Percentiles rank a stretch among this genome's conserved stretches.
Evolutionary conservation across 2,329 filamentous ascomycete species (phyloP).

Genomic region (Emericellopsis cladophorae): DNA sequence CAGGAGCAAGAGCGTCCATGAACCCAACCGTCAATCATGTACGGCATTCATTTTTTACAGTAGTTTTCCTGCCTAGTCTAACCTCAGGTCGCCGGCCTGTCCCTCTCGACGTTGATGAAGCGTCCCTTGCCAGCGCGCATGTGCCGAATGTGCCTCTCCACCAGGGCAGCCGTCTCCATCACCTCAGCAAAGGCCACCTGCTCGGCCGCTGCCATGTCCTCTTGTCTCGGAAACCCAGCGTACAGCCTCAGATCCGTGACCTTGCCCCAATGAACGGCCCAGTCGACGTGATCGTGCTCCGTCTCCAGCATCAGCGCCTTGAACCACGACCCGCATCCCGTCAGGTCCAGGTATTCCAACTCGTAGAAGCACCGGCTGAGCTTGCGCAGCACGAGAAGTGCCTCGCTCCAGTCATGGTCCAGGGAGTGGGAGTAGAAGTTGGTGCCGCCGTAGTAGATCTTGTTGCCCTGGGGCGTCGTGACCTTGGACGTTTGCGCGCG

Average conservation of each 20-base stretch:
- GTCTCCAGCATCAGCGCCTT: slow-evolving; percentile 28
- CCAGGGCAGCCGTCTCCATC: slow-evolving; percentile 21
- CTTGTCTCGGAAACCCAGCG: slow-evolving; percentile 26
- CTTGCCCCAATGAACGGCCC: slow-evolving; percentile 41
- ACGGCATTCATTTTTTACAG: not conserved
- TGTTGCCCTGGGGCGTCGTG: slow-evolving; percentile 26
- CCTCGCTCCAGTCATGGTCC: slow-evolving; percentile 47
- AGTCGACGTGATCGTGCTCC: slow-evolving; percentile 37
- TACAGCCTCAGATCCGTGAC: slow-evolving; percentile 29
- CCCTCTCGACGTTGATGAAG: slow-evolving; percentile 34
- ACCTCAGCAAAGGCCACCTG: slow-evolving; percentile 19
- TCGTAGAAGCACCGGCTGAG: slow-evolving; percentile 42
- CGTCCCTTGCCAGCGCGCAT: slow-evolving; percentile 34
- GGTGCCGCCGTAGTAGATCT: slow-evolving; percentile 40
- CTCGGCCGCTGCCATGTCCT: slow-evolving; percentile 19
- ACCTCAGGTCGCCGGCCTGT: slow-evolving; percentile 8
- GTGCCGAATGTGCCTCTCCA: slow-evolving; percentile 34
- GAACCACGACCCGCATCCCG: slow-evolving; percentile 44
- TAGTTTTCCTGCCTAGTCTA: not conserved
- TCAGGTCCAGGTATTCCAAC: slow-evolving; percentile 48
- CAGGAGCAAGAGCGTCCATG: not conserved
- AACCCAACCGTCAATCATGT: not conserved
- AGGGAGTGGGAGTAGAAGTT: slow-evolving; percentile 44
- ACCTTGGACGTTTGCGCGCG: slow-evolving; percentile 36
- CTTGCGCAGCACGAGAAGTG: slow-evolving; percentile 39